A percentile compares a stretch with the other conserved stretches of the same genome.
phyloP scores from a whole-genome alignment of 2,329 filamentous ascomycete species.

The Fusarium nodosum region DNA sequence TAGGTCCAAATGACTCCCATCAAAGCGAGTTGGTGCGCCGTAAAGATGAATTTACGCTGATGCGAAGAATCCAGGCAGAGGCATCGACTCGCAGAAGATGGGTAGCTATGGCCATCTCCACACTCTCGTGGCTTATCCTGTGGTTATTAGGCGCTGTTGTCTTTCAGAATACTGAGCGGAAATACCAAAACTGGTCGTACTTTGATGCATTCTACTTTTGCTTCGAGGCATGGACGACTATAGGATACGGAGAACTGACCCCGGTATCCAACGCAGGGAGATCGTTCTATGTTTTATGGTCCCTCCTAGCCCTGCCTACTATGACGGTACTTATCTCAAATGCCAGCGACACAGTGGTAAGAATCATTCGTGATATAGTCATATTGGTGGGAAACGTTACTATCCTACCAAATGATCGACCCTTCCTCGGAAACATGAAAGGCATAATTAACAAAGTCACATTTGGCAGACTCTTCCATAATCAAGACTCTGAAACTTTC shows the following conservation, averaged over 20 bases:
- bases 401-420: not conserved
- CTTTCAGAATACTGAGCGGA: not conserved
- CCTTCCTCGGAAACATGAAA: not conserved
- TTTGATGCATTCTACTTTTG: constrained; percentile 19
- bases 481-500: not conserved
- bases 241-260: constrained; percentile 1
- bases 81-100: constrained; percentile 1
- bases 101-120: constrained; percentile 7
- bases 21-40: constrained; percentile 3
- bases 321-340: constrained; percentile 16
- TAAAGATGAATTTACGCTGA: constrained; percentile 3
- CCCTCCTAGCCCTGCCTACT: constrained; percentile 2
- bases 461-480: not conserved
- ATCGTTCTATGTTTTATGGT: constrained; percentile 16
- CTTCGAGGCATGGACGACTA: constrained; percentile 13
- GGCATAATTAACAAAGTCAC: not conserved
- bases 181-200: constrained; percentile 8
- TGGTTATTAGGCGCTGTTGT: constrained; percentile 3
- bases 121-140: constrained; percentile 1
- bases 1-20: not conserved
- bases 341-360: constrained; percentile 3
- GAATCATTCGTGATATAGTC: not conserved
- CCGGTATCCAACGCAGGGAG: not conserved
- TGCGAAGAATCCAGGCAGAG: not conserved
- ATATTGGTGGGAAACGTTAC: not conserved